These are phyloP conservation scores for Speleostelium caveatum DNA, from an alignment of 78 protist species.

Conservation along the genomic window DNA sequence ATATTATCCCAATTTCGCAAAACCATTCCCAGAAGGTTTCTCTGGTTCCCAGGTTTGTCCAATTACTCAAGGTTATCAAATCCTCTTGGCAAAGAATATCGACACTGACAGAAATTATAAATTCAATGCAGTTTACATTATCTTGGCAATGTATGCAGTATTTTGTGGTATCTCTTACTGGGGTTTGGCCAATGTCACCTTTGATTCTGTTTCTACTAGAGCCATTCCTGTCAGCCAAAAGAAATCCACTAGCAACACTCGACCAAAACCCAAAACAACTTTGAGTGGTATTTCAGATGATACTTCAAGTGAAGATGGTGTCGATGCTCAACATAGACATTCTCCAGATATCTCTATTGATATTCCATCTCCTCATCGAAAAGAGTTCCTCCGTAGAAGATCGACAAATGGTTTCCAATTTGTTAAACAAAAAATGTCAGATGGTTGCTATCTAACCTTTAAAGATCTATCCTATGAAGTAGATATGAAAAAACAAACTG, in stretches of 20 bases:
- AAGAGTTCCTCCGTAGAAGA: neutral
- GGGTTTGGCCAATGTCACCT: constrained; percentile 6
- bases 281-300: no score
- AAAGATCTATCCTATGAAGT: constrained; percentile 34
- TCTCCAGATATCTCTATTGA: neutral
- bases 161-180: neutral
- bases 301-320: no score
- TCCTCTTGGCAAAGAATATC: constrained; percentile 16
- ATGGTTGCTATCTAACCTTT: constrained; percentile 38
- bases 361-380: neutral
- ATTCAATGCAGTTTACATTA: constrained; percentile 1
- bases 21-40: constrained; percentile 46
- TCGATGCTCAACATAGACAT: neutral
- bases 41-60: constrained; percentile 44
- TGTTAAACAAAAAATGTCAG: neutral
- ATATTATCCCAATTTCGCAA: constrained; percentile 20
- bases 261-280: no score
- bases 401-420: constrained; percentile 5
- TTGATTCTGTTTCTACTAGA: neutral
- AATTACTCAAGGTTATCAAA: constrained; percentile 27
- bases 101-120: neutral
- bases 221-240: neutral
- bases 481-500: neutral
- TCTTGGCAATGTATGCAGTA: constrained; percentile 32
- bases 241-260: neutral